Percentiles rank a stretch among this genome's conserved stretches.
phyloP scores from a whole-genome alignment of 176 grass and related monocot genomes.

The Secale cereale region DNA sequence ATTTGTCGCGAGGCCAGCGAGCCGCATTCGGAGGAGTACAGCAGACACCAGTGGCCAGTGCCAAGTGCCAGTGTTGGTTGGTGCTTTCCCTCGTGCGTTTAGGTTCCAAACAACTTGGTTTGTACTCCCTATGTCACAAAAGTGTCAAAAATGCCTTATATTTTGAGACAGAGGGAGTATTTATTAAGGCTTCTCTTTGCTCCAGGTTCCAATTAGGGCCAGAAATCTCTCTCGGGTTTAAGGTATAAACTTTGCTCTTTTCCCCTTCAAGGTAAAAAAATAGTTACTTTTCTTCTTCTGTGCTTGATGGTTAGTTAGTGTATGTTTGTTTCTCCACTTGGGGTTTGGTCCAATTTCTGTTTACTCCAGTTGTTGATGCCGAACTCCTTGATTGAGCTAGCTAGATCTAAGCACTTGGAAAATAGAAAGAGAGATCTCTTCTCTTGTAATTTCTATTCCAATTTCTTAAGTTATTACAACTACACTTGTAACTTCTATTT shows the following conservation, averaged over 20 bases:
- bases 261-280: neutral
- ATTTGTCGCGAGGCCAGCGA: neutral
- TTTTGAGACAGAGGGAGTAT: neutral
- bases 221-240: conserved; percentile 17
- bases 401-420: conserved; percentile 24
- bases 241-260: neutral
- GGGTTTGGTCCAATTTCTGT: neutral
- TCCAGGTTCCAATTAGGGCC: neutral
- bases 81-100: neutral
- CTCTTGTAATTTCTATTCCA: neutral
- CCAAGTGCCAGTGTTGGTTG: neutral
- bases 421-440: neutral
- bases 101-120: neutral
- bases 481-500: neutral
- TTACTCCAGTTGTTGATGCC: neutral
- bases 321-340: neutral
- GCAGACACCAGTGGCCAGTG: neutral
- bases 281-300: neutral
- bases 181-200: neutral
- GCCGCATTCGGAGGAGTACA: neutral
- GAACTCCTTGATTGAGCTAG: neutral
- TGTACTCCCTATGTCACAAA: neutral
- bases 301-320: neutral
- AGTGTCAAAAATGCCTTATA: too few relatives aligned
- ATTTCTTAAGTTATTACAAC: too few relatives aligned